These are phyloP conservation scores for Oryza nivara DNA, from an alignment of 176 grass and related monocot species.

Conservation along the genomic window DNA sequence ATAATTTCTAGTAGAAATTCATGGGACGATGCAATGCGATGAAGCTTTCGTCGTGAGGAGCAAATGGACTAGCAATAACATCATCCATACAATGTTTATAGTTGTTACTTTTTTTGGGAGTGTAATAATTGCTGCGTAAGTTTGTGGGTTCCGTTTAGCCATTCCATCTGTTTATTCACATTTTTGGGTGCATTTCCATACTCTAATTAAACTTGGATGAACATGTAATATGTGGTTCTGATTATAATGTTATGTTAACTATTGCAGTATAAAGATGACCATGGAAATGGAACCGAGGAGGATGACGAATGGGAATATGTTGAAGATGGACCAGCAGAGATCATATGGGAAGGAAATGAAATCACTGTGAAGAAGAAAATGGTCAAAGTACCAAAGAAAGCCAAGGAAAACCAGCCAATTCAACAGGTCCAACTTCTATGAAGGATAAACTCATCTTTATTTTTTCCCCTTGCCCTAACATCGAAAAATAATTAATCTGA, in stretches of 20 bases:
- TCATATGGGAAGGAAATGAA: conserved; percentile 95
- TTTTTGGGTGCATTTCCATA: neutral
- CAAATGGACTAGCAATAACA: neutral
- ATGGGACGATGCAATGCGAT: neutral
- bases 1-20: neutral
- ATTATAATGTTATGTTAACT: conserved; percentile 30
- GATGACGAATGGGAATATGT: conserved; percentile 87
- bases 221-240: neutral
- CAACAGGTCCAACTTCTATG: conserved; percentile 58
- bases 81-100: neutral
- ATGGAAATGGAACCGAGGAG: conserved; percentile 44
- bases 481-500: conserved; percentile 13
- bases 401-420: conserved; percentile 41
- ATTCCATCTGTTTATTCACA: neutral
- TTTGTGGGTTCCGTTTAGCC: neutral
- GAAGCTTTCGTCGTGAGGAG: neutral
- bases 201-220: neutral
- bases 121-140: neutral
- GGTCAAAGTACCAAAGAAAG: conserved; percentile 69
- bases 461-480: conserved; percentile 17
- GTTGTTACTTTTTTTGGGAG: neutral
- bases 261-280: conserved; percentile 58
- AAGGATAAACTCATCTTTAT: neutral
- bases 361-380: conserved; percentile 99
- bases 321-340: conserved; percentile 84